Evolutionary conservation across 1,284 basidiomycete genomes (phyloP).

Genomic region (Marasmius sp.): DNA sequence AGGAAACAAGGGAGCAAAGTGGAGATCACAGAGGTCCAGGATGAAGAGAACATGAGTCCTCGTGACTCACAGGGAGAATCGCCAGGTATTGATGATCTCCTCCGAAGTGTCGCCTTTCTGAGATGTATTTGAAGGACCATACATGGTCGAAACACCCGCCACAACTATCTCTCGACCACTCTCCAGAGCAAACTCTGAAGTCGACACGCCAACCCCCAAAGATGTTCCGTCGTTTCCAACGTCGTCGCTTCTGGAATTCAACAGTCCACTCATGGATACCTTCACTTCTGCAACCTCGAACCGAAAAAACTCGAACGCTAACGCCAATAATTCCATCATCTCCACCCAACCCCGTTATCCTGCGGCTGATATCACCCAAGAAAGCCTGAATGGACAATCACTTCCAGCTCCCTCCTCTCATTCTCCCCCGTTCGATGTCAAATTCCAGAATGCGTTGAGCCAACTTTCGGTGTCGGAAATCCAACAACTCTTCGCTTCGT

Average conservation of each 20-base stretch:
- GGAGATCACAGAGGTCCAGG: conserved; percentile 37
- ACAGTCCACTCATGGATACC: conserved; percentile 9
- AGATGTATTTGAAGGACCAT: conserved; percentile 16
- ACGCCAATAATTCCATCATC: conserved; percentile 14
- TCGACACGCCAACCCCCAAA: conserved; percentile 13
- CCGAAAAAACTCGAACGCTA: conserved; percentile 7
- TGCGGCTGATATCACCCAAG: conserved; percentile 20
- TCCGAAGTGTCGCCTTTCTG: conserved; percentile 15
- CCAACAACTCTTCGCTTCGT: conserved; percentile 66
- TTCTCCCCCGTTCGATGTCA: conserved; percentile 39
- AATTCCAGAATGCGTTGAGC: conserved; percentile 63
- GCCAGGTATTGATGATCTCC: conserved; percentile 17
- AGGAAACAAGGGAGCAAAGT: conserved; percentile 37
- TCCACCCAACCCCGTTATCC: conserved; percentile 19
- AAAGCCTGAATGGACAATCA: conserved; percentile 25
- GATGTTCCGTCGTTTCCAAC: conserved; percentile 9
- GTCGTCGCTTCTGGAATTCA: conserved; percentile 2
- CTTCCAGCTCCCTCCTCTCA: conserved; percentile 19
- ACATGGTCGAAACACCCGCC: conserved; percentile 36
- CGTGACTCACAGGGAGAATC: conserved; percentile 22
- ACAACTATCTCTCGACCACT: conserved; percentile 28
- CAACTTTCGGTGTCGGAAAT: conserved; percentile 67
- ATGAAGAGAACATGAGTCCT: conserved; percentile 31
- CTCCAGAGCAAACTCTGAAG: conserved; percentile 19
- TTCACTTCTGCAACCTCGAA: conserved; percentile 10